Evolutionary conservation across 2,329 filamentous ascomycete species (phyloP).

Genomic region (Ophiostoma australiae): DNA sequence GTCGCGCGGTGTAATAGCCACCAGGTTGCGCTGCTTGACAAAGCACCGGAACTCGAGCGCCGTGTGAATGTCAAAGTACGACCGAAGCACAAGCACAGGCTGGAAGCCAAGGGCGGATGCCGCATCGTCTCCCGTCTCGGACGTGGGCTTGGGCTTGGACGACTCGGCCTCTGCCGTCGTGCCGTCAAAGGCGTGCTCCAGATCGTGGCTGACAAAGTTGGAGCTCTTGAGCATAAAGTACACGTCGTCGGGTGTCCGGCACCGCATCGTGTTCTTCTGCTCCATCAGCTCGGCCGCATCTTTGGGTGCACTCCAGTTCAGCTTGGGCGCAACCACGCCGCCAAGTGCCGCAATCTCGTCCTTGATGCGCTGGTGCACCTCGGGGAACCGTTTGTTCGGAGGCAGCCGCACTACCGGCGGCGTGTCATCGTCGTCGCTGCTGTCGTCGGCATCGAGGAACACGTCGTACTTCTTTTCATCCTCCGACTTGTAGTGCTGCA

Average conservation of each 20-base stretch:
- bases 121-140: slow-evolving; percentile 14
- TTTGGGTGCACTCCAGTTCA: slow-evolving; percentile 97
- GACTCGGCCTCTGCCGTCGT: not conserved
- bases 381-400: slow-evolving; percentile 58
- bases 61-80: slow-evolving; percentile 83
- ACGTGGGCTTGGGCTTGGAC: not conserved
- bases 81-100: slow-evolving; percentile 78
- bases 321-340: slow-evolving; percentile 81
- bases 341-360: slow-evolving; percentile 74
- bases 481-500: slow-evolving; percentile 36
- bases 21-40: slow-evolving; percentile 72
- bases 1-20: slow-evolving; percentile 84
- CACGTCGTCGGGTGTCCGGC: slow-evolving; percentile 79
- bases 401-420: slow-evolving; percentile 36
- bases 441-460: slow-evolving; percentile 34
- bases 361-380: slow-evolving; percentile 72
- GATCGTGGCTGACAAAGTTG: slow-evolving; percentile 88
- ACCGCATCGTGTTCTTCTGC: slow-evolving; percentile 85
- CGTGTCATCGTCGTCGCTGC: slow-evolving; percentile 48
- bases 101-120: slow-evolving; percentile 47
- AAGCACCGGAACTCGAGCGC: slow-evolving; percentile 95
- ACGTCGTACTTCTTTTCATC: slow-evolving; percentile 37
- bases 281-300: slow-evolving; percentile 89
- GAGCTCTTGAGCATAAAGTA: slow-evolving; percentile 93
- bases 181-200: slow-evolving; percentile 85